A percentile compares a stretch with the other conserved stretches of the same genome.
phyloP scores from a whole-genome alignment of 2,329 filamentous ascomycete species.

The Lasiodiplodia hormozganensis region DNA sequence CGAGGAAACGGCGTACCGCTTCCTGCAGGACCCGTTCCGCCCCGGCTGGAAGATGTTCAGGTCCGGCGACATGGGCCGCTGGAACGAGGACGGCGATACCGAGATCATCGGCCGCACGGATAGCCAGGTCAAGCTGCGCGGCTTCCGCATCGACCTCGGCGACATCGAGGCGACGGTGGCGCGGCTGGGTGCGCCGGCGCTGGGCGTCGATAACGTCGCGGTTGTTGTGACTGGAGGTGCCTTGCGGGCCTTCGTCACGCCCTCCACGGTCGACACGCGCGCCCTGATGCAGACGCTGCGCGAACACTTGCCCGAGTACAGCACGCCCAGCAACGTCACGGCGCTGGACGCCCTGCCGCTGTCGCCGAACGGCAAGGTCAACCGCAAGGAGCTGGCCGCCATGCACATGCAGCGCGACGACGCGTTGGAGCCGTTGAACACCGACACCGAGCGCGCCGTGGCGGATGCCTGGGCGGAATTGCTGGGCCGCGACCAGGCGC shows the following conservation, averaged over 20 bases:
- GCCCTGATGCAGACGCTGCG: background rate
- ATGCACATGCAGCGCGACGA: background rate
- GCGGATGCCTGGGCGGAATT: conserved; percentile 26
- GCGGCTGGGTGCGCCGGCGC: background rate
- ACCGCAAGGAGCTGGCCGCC: conserved; percentile 25
- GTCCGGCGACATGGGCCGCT: conserved; percentile 30
- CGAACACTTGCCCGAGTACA: conserved; percentile 22
- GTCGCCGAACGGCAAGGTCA: conserved; percentile 26
- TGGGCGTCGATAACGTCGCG: conserved; percentile 7
- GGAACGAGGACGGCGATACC: conserved; percentile 27
- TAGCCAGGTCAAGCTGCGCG: conserved; percentile 33
- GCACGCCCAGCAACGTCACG: conserved; percentile 14
- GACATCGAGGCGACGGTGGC: conserved; percentile 31
- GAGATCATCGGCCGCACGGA: conserved; percentile 32
- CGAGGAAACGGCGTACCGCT: conserved; percentile 9
- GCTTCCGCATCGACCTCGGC: conserved; percentile 32
- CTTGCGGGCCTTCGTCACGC: conserved; percentile 27
- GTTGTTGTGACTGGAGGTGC: conserved; percentile 2
- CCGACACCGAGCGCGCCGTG: conserved; percentile 15
- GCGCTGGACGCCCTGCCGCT: conserved; percentile 14
- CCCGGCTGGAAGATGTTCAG: conserved; percentile 24
- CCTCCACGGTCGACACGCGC: conserved; percentile 8
- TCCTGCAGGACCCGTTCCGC: conserved; percentile 25
- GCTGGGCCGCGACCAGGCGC: background rate
- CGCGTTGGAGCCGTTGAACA: conserved; percentile 1